phyloP scores from a whole-genome alignment of 2,329 filamentous ascomycete species.

The Aspergillus sp. region DNA sequence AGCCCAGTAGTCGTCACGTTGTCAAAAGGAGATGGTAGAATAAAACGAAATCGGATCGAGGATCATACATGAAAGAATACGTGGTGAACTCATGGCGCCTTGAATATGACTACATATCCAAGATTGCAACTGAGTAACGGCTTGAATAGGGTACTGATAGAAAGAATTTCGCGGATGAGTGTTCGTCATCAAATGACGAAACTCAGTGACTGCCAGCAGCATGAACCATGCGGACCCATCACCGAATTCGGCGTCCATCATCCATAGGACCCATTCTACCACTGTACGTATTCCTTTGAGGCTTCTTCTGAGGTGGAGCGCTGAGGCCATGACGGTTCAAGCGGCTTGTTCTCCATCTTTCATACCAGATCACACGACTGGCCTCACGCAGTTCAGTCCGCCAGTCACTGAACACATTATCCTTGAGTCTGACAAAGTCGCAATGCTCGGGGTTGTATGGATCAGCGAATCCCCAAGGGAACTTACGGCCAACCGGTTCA shows the following conservation, averaged over 20 bases:
- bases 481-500: constrained; percentile 68
- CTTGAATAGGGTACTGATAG: too few relatives aligned
- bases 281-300: constrained; percentile 18
- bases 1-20: too few relatives aligned
- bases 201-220: not conserved
- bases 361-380: constrained; percentile 90
- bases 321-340: constrained; percentile 28
- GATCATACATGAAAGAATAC: too few relatives aligned
- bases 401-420: constrained; percentile 92
- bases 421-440: constrained; percentile 86
- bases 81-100: too few relatives aligned
- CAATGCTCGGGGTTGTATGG: constrained; percentile 89
- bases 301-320: constrained; percentile 5
- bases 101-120: too few relatives aligned
- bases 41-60: too few relatives aligned
- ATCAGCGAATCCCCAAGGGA: constrained; percentile 96
- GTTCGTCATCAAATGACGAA: not conserved
- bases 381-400: constrained; percentile 83
- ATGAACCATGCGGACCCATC: not conserved
- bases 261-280: constrained; percentile 25
- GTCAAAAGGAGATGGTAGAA: too few relatives aligned
- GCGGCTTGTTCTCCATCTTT: constrained; percentile 75
- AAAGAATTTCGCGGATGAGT: too few relatives aligned
- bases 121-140: too few relatives aligned
- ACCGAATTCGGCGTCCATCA: constrained; percentile 21